Evolutionary conservation across 2,329 filamentous ascomycete genomes (phyloP).

Genomic region (Ophiocordyceps robertsii): DNA sequence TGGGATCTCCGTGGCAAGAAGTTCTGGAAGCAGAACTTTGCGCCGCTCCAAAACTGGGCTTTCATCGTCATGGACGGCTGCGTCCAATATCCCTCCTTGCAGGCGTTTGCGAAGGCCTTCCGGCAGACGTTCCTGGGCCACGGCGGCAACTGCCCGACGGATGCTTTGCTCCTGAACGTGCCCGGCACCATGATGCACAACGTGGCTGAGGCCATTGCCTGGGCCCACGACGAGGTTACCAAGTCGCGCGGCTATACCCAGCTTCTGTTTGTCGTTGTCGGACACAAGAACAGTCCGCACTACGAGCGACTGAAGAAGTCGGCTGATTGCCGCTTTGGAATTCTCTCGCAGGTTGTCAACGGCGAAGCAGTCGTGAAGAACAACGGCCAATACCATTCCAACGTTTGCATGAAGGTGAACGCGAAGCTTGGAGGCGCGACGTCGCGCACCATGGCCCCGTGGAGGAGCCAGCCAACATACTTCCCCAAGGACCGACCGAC

Average conservation of each 20-base stretch:
- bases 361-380: constrained; percentile 53
- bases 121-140: constrained; percentile 31
- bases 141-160: constrained; percentile 27
- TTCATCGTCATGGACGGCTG: constrained; percentile 52
- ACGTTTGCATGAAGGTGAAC: constrained; percentile 94
- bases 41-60: constrained; percentile 59
- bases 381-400: constrained; percentile 76
- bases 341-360: constrained; percentile 74
- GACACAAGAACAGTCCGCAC: constrained; percentile 52
- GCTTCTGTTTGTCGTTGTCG: constrained; percentile 68
- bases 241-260: constrained; percentile 47
- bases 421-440: constrained; percentile 85
- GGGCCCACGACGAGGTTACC: constrained; percentile 34
- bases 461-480: constrained; percentile 17
- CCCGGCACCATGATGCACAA: constrained; percentile 21
- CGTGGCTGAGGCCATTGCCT: constrained; percentile 34
- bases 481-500: constrained; percentile 38
- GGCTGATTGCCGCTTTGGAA: constrained; percentile 72
- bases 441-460: constrained; percentile 26
- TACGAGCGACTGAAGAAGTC: constrained; percentile 87
- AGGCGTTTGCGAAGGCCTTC: constrained; percentile 27
- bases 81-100: constrained; percentile 23
- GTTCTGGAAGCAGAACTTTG: constrained; percentile 53
- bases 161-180: constrained; percentile 21
- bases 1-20: constrained; percentile 78